Conservation (phyloP, 805 yeast genomes). For the Wickerhamomyces alni region DNA sequence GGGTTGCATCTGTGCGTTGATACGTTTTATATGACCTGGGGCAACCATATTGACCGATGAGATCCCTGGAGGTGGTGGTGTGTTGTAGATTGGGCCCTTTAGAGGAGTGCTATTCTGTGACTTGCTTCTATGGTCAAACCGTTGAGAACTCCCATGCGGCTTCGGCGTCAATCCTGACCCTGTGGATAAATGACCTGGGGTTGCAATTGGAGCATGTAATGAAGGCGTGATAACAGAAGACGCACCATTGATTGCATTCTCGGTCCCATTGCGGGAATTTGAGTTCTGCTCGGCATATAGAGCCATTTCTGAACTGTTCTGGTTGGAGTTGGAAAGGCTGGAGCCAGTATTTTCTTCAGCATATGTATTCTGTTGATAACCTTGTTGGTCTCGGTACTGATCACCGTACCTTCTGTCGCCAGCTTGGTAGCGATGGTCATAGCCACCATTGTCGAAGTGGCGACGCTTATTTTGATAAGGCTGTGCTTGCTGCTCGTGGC, state of each 20-base stretch:
- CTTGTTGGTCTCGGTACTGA: not conserved
- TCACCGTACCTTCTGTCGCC: not conserved
- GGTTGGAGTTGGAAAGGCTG: not conserved
- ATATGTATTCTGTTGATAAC: not conserved
- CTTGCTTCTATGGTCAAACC: no score
- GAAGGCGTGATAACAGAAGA: no score
- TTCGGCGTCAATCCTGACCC: no score
- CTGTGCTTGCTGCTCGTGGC: not conserved
- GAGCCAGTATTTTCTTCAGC: not conserved
- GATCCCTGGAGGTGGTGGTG: not conserved
- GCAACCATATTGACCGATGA: not conserved
- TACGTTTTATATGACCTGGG: not conserved
- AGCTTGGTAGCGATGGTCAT: not conserved
- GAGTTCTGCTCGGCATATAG: no score
- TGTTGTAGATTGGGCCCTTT: no score
- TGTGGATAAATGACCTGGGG: no score
- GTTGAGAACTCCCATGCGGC: no score
- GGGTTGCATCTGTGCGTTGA: no score
- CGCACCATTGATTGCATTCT: no score
- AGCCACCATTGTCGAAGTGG: not conserved
- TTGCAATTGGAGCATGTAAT: no score
- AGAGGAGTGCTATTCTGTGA: not conserved
- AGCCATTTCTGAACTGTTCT: no score
- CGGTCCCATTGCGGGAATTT: no score
- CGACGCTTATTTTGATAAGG: not conserved